Conservation (phyloP, 2,329 filamentous ascomycete genomes). For the Phoma sp. region DNA sequence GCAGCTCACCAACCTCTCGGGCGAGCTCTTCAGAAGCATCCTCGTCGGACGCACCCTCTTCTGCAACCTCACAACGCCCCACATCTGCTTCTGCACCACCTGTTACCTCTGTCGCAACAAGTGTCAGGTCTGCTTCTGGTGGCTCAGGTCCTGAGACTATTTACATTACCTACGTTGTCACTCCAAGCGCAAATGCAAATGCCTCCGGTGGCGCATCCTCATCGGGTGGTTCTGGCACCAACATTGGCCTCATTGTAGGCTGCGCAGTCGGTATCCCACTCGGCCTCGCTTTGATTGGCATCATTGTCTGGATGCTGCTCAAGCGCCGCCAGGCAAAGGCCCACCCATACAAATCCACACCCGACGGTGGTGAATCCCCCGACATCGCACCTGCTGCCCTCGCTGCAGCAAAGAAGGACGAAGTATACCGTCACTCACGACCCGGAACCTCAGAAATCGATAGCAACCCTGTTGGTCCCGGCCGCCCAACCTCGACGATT, state of each 20-base stretch:
- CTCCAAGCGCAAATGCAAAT: slow-evolving; percentile 16
- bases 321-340: slow-evolving; percentile 37
- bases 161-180: slow-evolving; percentile 28
- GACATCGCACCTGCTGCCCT: slow-evolving; percentile 34
- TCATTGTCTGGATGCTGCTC: slow-evolving; percentile 43
- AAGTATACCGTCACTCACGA: slow-evolving; percentile 24
- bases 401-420: slow-evolving; percentile 31
- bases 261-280: slow-evolving; percentile 48
- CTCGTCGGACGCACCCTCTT: slow-evolving; percentile 6
- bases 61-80: background rate
- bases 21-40: slow-evolving; percentile 18
- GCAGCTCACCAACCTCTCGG: slow-evolving; percentile 21
- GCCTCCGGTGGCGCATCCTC: slow-evolving; percentile 4
- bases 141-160: slow-evolving; percentile 34
- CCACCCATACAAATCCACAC: slow-evolving; percentile 25
- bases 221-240: slow-evolving; percentile 25
- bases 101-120: slow-evolving; percentile 34
- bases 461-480: slow-evolving; percentile 38
- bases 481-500: slow-evolving; percentile 35
- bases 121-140: slow-evolving; percentile 31
- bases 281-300: slow-evolving; percentile 38
- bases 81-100: slow-evolving; percentile 22
- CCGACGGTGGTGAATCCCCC: slow-evolving; percentile 23
- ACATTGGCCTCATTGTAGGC: slow-evolving; percentile 43
- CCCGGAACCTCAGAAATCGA: slow-evolving; percentile 39